Base-by-base conservation (phyloP, 164 flowering plant genomes). In the Pachysandra terminalis region DNA sequence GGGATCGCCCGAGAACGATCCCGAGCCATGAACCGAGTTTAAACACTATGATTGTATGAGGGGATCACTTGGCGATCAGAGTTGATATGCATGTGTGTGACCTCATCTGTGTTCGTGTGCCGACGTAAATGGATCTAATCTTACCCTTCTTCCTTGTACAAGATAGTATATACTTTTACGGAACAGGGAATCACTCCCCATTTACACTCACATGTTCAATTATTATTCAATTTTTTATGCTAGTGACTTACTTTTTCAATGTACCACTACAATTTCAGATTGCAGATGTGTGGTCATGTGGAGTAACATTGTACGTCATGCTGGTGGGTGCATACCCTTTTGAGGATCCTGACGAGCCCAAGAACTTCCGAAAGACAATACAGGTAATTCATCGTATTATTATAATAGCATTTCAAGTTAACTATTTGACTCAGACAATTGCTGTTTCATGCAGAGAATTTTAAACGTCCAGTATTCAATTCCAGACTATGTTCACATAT, bases 201-300 rank as follows among this genome's bases (percentile, higher is more conserved):
- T 32, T 32, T 32, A 32, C 37, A 32, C 37, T 32, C 37, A 32
- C 37, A 7, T 32, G 7, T 32, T 32, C 37, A 32, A 32, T 32
- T 32, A 7, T 32, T 32, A 32, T 32, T 32, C 37, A 32, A 32
- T 7, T 3, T 3, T 32, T 32, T 32, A 45, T 45, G 51, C n/a
- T n/a, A 41, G 15, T 45, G 26, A 57, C 35, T 32, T 61, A 7
- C 24, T 61, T 26, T 37, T 62, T 59, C 53, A 35, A 49, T 52
- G 3, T 48, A 40, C 48, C 62, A 19, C 22, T 48, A 24, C 27
- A 60, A 48, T 61, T 74, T 57, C 88, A 92, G 97, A 83, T 85
- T 71, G 97, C 97, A 40, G 97, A 92, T 81, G 97, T 92, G 51
- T 92, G 97, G 97, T 92, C 96, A 0, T 92, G 96, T 78, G 97